These are phyloP conservation scores for Microdochium nivale DNA, from an alignment of 2,329 filamentous ascomycete genomes.

Conservation along the genomic window DNA sequence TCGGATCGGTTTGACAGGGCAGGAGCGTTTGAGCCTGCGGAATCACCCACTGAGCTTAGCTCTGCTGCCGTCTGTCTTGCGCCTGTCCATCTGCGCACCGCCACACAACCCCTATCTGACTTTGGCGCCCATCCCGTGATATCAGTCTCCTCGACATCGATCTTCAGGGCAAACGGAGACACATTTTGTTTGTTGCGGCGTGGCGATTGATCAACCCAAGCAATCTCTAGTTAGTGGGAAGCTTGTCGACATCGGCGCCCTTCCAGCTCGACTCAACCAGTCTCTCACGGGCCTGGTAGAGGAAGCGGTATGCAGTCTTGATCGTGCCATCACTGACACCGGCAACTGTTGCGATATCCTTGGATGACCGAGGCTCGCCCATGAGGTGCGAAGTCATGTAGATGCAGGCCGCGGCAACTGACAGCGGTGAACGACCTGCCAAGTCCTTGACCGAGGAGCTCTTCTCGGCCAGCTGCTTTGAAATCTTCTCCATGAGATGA, in stretches of 20 bases:
- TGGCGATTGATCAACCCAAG: background rate
- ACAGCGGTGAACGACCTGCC: constrained; percentile 87
- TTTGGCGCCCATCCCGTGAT: too few species aligned
- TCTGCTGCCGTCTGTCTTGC: too few species aligned
- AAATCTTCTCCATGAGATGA: constrained; percentile 70
- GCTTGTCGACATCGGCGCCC: constrained; percentile 59
- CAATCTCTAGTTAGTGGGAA: constrained; percentile 47
- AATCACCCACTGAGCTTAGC: too few species aligned
- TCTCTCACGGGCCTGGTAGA: constrained; percentile 66
- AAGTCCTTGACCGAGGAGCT: constrained; percentile 72
- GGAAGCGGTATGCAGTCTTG: constrained; percentile 85
- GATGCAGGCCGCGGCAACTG: constrained; percentile 89
- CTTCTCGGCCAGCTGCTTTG: constrained; percentile 67
- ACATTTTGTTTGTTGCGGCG: background rate
- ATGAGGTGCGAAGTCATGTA: constrained; percentile 91
- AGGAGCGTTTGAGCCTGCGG: too few species aligned
- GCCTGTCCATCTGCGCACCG: too few species aligned
- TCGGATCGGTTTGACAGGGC: too few species aligned
- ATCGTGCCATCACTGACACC: constrained; percentile 96
- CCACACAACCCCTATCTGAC: too few species aligned
- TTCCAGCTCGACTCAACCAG: constrained; percentile 71
- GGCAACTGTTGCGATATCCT: constrained; percentile 75
- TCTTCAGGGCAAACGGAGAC: background rate
- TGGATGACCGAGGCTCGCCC: constrained; percentile 68
- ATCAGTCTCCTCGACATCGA: background rate